Percentiles rank a stretch among this genome's conserved stretches.
These are phyloP conservation scores for Fusarium oligoseptatum DNA, from an alignment of 2,329 filamentous ascomycete genomes.

Conservation along the genomic window DNA sequence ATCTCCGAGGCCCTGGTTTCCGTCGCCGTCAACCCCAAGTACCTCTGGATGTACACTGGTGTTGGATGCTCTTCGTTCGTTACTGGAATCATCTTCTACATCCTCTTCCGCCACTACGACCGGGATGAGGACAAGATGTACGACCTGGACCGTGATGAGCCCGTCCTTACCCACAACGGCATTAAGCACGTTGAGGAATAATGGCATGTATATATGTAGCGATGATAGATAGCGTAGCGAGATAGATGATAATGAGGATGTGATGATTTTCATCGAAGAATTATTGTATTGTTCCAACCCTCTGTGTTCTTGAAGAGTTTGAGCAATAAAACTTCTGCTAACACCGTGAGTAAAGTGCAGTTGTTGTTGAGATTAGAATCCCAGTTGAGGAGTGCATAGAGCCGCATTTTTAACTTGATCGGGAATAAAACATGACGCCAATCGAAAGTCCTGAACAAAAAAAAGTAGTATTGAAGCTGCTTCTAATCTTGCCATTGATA, in stretches of 20 bases:
- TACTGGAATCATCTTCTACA: conserved; percentile 67
- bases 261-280: background rate
- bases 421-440: background rate
- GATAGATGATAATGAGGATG: background rate
- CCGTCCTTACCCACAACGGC: conserved; percentile 35
- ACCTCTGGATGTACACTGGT: conserved; percentile 75
- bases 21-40: conserved; percentile 71
- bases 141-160: conserved; percentile 54
- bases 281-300: background rate
- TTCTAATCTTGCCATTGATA: no score
- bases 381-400: background rate
- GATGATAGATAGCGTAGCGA: background rate
- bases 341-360: no score
- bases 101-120: conserved; percentile 55
- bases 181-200: conserved; percentile 39
- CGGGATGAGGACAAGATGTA: conserved; percentile 55
- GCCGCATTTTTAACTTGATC: background rate
- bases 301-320: background rate
- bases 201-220: background rate
- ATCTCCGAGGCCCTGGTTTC: conserved; percentile 73
- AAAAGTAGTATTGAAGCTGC: no score
- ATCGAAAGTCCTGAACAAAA: no score
- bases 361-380: no score
- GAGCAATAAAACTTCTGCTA: background rate
- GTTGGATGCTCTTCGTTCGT: conserved; percentile 63